Percentiles rank a stretch among this genome's conserved stretches.
Evolutionary conservation across 352 stramenopile genomes (phyloP).

Genomic region (Aphanomyces stellatus): DNA sequence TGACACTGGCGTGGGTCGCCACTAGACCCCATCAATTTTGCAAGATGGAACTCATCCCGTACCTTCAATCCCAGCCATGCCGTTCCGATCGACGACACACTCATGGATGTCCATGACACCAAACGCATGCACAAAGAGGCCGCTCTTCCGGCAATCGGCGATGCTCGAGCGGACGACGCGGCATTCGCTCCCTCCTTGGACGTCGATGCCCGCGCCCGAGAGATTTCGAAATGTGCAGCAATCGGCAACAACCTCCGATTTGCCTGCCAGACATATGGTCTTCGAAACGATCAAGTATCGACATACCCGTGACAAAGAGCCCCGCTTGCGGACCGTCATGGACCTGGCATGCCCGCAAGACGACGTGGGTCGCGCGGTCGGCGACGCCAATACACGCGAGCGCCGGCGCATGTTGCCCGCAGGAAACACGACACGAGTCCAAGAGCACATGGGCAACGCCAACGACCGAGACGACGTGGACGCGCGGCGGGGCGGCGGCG

Average conservation of each 20-base stretch:
- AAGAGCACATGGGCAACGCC: background rate
- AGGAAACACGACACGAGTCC: background rate
- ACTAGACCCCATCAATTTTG: background rate
- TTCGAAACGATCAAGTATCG: background rate
- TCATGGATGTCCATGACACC: background rate
- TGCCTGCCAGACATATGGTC: background rate
- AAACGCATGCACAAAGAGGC: slow-evolving; percentile 6
- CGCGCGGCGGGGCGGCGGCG: background rate
- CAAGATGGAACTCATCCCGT: too few species aligned
- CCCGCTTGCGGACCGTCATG: background rate
- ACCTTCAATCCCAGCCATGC: slow-evolving; percentile 16
- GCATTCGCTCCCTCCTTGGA: background rate
- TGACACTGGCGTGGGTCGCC: background rate
- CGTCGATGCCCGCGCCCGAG: background rate
- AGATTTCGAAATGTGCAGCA: background rate
- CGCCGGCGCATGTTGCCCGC: background rate
- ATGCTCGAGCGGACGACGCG: background rate
- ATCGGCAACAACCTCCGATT: background rate
- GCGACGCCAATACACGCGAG: background rate
- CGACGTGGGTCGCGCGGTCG: background rate
- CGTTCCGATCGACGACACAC: background rate
- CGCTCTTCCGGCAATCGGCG: background rate
- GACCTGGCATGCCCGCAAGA: background rate
- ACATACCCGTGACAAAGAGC: background rate
- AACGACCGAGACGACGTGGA: background rate